Conservation (phyloP, 2,329 filamentous ascomycete species). For the Claviceps digitariae region DNA sequence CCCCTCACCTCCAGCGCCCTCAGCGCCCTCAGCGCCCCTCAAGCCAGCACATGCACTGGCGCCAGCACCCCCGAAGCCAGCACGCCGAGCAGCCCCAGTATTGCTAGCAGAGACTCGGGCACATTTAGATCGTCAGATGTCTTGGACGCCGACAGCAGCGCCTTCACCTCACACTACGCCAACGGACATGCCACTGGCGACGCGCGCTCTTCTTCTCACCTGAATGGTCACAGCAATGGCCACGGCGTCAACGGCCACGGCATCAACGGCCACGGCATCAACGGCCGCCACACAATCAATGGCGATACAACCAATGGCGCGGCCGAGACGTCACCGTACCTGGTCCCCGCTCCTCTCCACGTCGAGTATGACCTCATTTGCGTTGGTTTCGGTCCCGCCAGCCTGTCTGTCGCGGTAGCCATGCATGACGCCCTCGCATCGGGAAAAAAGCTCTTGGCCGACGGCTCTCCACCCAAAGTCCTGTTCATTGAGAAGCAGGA, state of each 20-base stretch:
- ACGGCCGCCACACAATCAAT: neutral
- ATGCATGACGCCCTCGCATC: constrained; percentile 63
- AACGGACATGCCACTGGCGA: neutral
- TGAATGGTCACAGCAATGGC: constrained; percentile 8
- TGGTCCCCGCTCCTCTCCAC: constrained; percentile 40
- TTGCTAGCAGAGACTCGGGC: constrained; percentile 4
- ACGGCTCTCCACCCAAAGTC: constrained; percentile 48
- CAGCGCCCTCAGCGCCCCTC: neutral
- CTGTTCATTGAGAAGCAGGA: constrained; percentile 79
- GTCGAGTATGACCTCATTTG: constrained; percentile 75
- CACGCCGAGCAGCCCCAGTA: constrained; percentile 3
- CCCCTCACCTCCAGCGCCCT: neutral
- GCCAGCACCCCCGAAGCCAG: too few species aligned
- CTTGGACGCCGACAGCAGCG: constrained; percentile 10
- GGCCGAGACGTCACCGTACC: constrained; percentile 13
- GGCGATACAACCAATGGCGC: constrained; percentile 11
- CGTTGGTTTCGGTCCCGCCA: constrained; percentile 86
- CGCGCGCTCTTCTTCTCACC: constrained; percentile 6
- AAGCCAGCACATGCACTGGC: neutral
- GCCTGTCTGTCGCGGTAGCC: constrained; percentile 77
- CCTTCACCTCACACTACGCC: neutral
- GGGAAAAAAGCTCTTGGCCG: constrained; percentile 27
- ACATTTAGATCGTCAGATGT: neutral
- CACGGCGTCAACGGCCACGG: neutral
- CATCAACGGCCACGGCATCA: neutral